phyloP scores from a whole-genome alignment of 768 basidiomycete species.

The Termitomyces sp. region DNA sequence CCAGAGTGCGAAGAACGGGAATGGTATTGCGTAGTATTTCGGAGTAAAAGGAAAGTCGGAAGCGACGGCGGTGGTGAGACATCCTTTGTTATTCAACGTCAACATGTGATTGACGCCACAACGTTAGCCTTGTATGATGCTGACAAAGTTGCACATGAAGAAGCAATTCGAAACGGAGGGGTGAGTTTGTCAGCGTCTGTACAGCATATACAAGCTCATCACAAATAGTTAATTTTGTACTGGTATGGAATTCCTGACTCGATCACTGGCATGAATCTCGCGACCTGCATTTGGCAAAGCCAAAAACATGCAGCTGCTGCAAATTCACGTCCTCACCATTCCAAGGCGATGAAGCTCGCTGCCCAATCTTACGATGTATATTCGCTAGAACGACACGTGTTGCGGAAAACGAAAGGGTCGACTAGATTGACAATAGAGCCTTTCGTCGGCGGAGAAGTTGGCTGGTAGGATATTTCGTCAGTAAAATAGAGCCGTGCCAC shows the following conservation, averaged over 20 bases:
- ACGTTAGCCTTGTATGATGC: constrained; percentile 75
- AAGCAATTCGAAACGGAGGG: constrained; percentile 85
- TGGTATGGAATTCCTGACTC: constrained; percentile 89
- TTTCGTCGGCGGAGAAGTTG: constrained; percentile 63
- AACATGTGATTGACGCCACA: constrained; percentile 5
- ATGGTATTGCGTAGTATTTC: constrained; percentile 93
- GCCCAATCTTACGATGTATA: constrained; percentile 76
- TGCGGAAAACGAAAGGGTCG: constrained; percentile 66
- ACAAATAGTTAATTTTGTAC: constrained; percentile 72
- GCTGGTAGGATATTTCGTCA: constrained; percentile 46
- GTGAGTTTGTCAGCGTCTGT: constrained; percentile 38
- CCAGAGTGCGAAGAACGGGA: constrained; percentile 73
- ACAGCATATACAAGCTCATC: constrained; percentile 4
- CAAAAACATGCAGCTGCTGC: constrained; percentile 81
- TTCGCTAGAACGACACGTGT: constrained; percentile 67
- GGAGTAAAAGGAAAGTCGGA: constrained; percentile 68
- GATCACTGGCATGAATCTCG: constrained; percentile 79
- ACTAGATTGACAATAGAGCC: constrained; percentile 51
- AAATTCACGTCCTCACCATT: constrained; percentile 75
- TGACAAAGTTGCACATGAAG: constrained; percentile 86
- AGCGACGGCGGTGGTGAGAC: constrained; percentile 63
- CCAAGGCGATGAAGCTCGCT: constrained; percentile 80
- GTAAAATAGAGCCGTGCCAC: neutral
- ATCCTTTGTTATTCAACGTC: neutral
- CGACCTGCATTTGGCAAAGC: constrained; percentile 95